phyloP scores from a whole-genome alignment of 2,329 filamentous ascomycete genomes.

The Monosporascus sp. region DNA sequence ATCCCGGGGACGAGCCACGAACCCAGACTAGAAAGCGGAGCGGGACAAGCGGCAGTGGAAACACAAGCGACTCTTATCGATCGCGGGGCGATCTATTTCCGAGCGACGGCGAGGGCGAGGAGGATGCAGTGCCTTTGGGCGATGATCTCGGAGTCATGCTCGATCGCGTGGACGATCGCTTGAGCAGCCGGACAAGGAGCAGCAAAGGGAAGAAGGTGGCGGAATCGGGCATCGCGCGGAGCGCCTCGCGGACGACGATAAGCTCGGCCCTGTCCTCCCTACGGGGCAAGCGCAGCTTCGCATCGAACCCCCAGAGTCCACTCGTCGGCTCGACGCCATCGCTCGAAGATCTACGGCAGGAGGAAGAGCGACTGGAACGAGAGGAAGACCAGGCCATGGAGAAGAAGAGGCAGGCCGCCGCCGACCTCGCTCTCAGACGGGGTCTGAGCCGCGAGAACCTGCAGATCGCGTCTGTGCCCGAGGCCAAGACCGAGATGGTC shows the following conservation, averaged over 20 bases:
- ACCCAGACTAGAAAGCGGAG: constrained; percentile 58
- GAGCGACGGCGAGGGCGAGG: constrained; percentile 78
- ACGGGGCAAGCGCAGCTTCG: constrained; percentile 15
- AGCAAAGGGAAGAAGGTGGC: constrained; percentile 54
- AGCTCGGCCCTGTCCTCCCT: constrained; percentile 32
- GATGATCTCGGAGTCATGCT: constrained; percentile 87
- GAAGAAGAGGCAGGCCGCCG: constrained; percentile 47
- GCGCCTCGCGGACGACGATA: constrained; percentile 55
- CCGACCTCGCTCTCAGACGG: constrained; percentile 42
- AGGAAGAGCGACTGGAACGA: constrained; percentile 45
- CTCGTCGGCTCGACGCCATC: constrained; percentile 37
- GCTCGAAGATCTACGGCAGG: constrained; percentile 45
- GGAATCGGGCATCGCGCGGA: constrained; percentile 38
- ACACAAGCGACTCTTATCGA: constrained; percentile 78
- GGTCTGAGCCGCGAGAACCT: constrained; percentile 36
- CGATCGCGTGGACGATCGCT: constrained; percentile 69
- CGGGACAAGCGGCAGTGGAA: constrained; percentile 71
- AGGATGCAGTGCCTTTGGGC: constrained; percentile 87
- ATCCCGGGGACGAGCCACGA: constrained; percentile 17
- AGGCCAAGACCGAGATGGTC: constrained; percentile 26
- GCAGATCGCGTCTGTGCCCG: constrained; percentile 29
- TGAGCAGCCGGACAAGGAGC: constrained; percentile 58
- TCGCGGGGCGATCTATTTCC: constrained; percentile 88
- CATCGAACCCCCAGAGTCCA: constrained; percentile 27
- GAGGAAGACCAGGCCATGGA: constrained; percentile 51